A percentile compares a stretch with the other conserved stretches of the same genome.
phyloP scores from a whole-genome alignment of 2,329 filamentous ascomycete species.

The Pyrenochaeta sp. region DNA sequence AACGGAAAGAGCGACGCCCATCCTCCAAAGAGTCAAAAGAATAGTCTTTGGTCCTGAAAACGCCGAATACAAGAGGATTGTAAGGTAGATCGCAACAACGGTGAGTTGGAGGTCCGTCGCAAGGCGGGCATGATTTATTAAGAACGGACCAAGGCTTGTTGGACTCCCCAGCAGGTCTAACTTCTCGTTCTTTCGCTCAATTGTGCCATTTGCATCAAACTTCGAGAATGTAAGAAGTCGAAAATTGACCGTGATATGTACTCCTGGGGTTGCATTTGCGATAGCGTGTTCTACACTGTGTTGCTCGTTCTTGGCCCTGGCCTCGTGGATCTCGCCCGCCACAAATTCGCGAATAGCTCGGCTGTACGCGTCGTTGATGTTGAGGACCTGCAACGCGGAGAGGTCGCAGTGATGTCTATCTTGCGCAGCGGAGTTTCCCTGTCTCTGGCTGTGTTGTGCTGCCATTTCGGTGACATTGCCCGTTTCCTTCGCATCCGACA shows the following conservation, averaged over 20 bases:
- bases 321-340: constrained; percentile 12
- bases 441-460: not conserved
- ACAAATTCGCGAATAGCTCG: constrained; percentile 14
- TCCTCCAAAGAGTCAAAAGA: constrained; percentile 4
- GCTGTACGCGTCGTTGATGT: not conserved
- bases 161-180: too few species aligned
- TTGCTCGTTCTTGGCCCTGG: not conserved
- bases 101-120: not conserved
- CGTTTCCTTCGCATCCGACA: not conserved
- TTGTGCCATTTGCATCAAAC: not conserved
- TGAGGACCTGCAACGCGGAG: constrained; percentile 4
- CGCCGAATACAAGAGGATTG: not conserved
- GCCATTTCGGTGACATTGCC: not conserved
- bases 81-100: not conserved
- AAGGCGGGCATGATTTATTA: not conserved
- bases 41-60: constrained; percentile 3
- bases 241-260: too few species aligned
- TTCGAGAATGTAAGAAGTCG: too few species aligned
- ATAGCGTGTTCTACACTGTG: too few species aligned
- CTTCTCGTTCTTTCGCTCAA: too few species aligned
- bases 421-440: not conserved
- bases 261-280: too few species aligned
- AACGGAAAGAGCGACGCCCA: not conserved
- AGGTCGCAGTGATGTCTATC: not conserved
- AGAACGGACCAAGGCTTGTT: not conserved